These are phyloP conservation scores for Rhexocercosporidium sp. DNA, from an alignment of 2,329 filamentous ascomycete species.

Conservation along the genomic window DNA sequence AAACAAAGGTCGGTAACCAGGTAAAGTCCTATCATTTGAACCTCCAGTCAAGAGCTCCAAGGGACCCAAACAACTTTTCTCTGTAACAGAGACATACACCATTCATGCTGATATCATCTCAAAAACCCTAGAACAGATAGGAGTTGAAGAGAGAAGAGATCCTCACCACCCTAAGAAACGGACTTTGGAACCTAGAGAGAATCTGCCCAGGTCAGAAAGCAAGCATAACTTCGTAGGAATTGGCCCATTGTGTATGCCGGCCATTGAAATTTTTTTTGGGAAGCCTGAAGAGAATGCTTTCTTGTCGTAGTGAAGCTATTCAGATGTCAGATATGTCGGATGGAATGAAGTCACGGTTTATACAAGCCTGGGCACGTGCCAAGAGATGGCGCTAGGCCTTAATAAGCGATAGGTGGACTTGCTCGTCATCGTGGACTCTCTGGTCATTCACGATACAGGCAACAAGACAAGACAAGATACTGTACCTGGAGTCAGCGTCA, in stretches of 20 bases:
- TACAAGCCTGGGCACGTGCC: slow-evolving; percentile 13
- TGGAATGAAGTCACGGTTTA: not conserved
- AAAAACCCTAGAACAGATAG: not conserved
- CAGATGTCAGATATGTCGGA: not conserved
- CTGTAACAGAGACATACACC: not conserved
- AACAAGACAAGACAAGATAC: slow-evolving; percentile 25
- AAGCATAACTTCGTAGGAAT: slow-evolving; percentile 36
- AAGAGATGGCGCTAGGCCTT: slow-evolving; percentile 21
- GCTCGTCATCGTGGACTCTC: slow-evolving; percentile 34
- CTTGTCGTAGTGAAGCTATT: not conserved
- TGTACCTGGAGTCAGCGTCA: slow-evolving; percentile 19
- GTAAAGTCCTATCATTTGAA: not conserved
- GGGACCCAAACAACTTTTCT: not conserved
- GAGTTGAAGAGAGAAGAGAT: slow-evolving; percentile 2
- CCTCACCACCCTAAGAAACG: slow-evolving; percentile 90
- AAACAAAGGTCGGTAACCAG: not conserved
- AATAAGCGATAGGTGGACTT: slow-evolving; percentile 15
- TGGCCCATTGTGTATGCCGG: slow-evolving; percentile 37
- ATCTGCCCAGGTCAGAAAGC: slow-evolving; percentile 38
- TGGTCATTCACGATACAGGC: slow-evolving; percentile 31
- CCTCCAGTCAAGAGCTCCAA: not conserved
- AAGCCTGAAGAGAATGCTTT: not conserved
- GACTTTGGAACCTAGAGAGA: slow-evolving; percentile 67
- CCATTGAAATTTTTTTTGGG: slow-evolving; percentile 24
- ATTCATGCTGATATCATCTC: too few relatives aligned